A percentile compares a stretch with the other conserved stretches of the same genome.
phyloP scores from a whole-genome alignment of 2,329 filamentous ascomycete genomes.

The Trichoderma citrinoviride region DNA sequence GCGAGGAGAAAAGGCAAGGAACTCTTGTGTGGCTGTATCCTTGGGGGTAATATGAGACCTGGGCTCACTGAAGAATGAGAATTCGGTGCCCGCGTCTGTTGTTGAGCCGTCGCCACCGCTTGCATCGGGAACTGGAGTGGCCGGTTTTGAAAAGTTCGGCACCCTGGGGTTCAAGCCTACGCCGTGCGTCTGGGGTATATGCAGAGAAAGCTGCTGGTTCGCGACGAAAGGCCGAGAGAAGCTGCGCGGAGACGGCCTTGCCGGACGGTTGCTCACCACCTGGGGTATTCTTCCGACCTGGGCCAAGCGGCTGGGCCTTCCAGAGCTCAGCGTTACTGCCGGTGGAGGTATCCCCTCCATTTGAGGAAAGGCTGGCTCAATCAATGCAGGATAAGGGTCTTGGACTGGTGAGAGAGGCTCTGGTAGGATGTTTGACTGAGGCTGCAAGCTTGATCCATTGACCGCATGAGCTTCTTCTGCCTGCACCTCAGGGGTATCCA shows the following conservation, averaged over 20 bases:
- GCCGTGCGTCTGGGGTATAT: constrained; percentile 31
- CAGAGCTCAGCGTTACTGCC: constrained; percentile 17
- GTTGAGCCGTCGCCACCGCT: constrained; percentile 37
- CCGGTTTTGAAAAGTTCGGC: constrained; percentile 43
- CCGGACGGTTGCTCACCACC: constrained; percentile 67
- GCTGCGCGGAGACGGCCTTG: constrained; percentile 69
- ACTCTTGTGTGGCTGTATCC: constrained; percentile 52
- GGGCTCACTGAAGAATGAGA: constrained; percentile 34
- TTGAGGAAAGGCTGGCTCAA: background rate
- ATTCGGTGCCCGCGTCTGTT: constrained; percentile 33
- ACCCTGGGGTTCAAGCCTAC: constrained; percentile 48
- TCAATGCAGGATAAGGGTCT: background rate
- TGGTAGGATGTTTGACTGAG: background rate
- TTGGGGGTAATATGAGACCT: constrained; percentile 34
- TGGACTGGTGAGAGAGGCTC: background rate
- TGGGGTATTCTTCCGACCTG: constrained; percentile 85
- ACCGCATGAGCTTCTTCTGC: background rate
- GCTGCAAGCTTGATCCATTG: background rate
- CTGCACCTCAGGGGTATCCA: background rate
- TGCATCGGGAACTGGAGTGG: constrained; percentile 40
- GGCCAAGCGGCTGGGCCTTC: constrained; percentile 59
- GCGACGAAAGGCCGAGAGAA: constrained; percentile 79
- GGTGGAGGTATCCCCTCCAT: background rate
- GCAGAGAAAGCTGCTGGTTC: constrained; percentile 42
- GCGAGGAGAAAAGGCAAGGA: constrained; percentile 69